Evolutionary conservation across 2,329 filamentous ascomycete genomes (phyloP), one percentile per base, ranked within the genome.

Genomic region (Colletotrichum acutatum): DNA sequence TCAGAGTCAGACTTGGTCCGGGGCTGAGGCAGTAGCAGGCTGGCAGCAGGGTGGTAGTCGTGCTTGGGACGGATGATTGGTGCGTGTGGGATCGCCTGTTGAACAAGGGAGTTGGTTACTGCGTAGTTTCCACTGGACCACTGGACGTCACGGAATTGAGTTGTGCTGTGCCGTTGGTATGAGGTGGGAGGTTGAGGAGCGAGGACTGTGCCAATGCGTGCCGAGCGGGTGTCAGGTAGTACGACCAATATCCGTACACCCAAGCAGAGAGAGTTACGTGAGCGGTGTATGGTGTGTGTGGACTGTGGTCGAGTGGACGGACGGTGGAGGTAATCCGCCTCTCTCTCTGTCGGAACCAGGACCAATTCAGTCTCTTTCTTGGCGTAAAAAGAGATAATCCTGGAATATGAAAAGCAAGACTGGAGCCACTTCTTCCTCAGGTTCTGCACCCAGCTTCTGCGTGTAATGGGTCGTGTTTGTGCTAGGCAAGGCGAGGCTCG

Each of bases 31-130:
- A 14, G 14, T 16, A 60, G 42, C 54, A 61, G 52, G 37, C 19
- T 66, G 67, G 37, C 37, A 54, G 54, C 54, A 61, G 52, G 53
- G 30, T 66, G 67, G 53, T 53, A 54, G 71, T 72, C 42, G 66
- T 46, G 62, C 70, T 46, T 46, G 61, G 57, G 67, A 61, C 58
- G 32, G 57, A 57, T 74, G 71, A 71, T 70, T 70, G 71, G 71
- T 32, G 66, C 8, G 30, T 54, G n/a, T n/a, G 22, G 28, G 32
- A 32, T 19, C 53, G 34, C 34, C 32, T 66, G 53, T 19, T 53
- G 64, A 26, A 26, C 64, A 34, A 60, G 34, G 56, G 19, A 52
- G 19, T 32, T 32, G 32, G 32, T 34, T 34, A 34, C 32, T 34
- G 32, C 11, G 32, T 30, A 34, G 14, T 37, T 14, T 16, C 30